phyloP scores from a whole-genome alignment of 805 yeast species.

The Starmerella roubikii region DNA sequence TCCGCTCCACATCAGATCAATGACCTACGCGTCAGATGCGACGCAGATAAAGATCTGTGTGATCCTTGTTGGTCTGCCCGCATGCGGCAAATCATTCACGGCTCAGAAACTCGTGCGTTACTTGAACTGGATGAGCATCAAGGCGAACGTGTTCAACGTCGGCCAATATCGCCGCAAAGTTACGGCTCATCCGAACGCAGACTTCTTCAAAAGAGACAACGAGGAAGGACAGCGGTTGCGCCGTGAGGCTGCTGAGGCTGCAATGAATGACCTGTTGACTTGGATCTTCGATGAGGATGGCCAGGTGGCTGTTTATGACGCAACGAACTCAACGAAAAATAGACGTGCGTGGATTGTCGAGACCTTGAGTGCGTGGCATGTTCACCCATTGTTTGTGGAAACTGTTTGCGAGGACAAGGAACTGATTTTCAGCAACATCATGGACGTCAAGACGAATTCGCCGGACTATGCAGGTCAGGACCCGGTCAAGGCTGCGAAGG shows the following conservation, averaged over 20 bases:
- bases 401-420: slow-evolving; percentile 79
- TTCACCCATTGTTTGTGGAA: slow-evolving; percentile 86
- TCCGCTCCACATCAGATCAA: too few relatives aligned
- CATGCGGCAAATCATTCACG: slow-evolving; percentile 83
- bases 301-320: slow-evolving; percentile 86
- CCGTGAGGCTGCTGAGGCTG: slow-evolving; percentile 53
- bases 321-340: slow-evolving; percentile 71
- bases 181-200: slow-evolving; percentile 50
- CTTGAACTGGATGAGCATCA: slow-evolving; percentile 80
- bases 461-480: slow-evolving; percentile 66
- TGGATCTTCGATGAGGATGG: slow-evolving; percentile 78
- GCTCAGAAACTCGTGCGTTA: slow-evolving; percentile 90
- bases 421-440: slow-evolving; percentile 60
- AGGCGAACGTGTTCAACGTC: slow-evolving; percentile 77
- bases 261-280: slow-evolving; percentile 64
- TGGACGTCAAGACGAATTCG: slow-evolving; percentile 75
- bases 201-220: slow-evolving; percentile 60
- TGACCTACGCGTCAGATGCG: slow-evolving; percentile 21
- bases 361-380: slow-evolving; percentile 29
- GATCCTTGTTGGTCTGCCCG: slow-evolving; percentile 32
- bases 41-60: slow-evolving; percentile 19
- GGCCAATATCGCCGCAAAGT: slow-evolving; percentile 68
- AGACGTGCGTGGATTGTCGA: slow-evolving; percentile 53
- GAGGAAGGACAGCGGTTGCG: slow-evolving; percentile 50
- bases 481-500: slow-evolving; percentile 57